phyloP scores from a whole-genome alignment of 106 monocot species.

The Allium sativum region DNA sequence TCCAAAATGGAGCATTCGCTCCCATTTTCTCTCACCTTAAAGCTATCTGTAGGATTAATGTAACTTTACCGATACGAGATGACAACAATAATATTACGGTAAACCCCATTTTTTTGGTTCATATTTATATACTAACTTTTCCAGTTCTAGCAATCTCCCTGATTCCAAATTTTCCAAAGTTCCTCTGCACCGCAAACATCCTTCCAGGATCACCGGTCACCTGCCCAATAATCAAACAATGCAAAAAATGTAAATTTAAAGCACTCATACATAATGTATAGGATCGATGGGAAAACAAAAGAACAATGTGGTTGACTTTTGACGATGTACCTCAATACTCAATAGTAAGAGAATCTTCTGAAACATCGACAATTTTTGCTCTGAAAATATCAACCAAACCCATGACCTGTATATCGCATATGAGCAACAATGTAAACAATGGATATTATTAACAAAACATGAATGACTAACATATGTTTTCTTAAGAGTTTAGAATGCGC shows the following conservation, averaged over 20 bases:
- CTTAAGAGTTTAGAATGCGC: background rate
- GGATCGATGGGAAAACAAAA: slow-evolving; percentile 7
- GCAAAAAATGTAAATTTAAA: no score
- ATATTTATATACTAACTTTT: slow-evolving; percentile 39
- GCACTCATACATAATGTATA: no score
- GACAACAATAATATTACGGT: background rate
- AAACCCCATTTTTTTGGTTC: background rate
- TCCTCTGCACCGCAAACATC: slow-evolving; percentile 68
- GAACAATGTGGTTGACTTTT: background rate
- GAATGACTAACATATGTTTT: no score
- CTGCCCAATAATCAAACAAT: slow-evolving; percentile 13
- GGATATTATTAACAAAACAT: no score
- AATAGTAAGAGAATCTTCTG: slow-evolving; percentile 70
- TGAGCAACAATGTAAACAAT: background rate
- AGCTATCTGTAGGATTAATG: slow-evolving; percentile 54
- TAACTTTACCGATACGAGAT: background rate
- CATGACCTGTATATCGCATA: slow-evolving; percentile 64
- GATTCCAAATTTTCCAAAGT: slow-evolving; percentile 81
- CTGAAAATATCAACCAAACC: slow-evolving; percentile 84
- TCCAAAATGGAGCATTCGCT: slow-evolving; percentile 79
- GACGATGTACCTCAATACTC: slow-evolving; percentile 54
- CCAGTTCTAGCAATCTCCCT: slow-evolving; percentile 96
- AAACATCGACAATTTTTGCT: slow-evolving; percentile 91
- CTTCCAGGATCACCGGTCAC: slow-evolving; percentile 99
- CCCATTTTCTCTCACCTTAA: slow-evolving; percentile 89